Conservation (phyloP, 192 early-diverging fungal species). For the Jimgerdemannia flammicorona region DNA sequence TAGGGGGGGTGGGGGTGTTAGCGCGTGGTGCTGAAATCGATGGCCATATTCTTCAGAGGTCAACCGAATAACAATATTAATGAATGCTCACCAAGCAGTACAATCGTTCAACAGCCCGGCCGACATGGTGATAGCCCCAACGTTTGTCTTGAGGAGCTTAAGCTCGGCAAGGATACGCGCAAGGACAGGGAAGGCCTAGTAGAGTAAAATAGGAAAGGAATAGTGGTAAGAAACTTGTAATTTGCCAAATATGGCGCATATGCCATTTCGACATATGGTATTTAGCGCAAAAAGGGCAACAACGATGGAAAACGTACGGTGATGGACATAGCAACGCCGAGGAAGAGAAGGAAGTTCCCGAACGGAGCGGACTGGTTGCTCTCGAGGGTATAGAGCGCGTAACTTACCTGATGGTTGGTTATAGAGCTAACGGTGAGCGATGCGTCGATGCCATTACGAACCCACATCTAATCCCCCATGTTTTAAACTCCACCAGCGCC, state of each 20-base stretch:
- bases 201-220: constrained; percentile 5
- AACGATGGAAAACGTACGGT: constrained; percentile 43
- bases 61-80: neutral
- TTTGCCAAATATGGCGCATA: neutral
- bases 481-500: neutral
- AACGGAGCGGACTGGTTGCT: constrained; percentile 46
- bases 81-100: constrained; percentile 67
- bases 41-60: neutral
- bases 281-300: neutral
- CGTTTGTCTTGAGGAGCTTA: constrained; percentile 74
- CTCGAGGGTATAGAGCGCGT: constrained; percentile 60
- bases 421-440: neutral
- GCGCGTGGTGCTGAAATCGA: neutral
- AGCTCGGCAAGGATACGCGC: constrained; percentile 91
- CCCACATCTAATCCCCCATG: neutral
- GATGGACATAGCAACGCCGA: constrained; percentile 88
- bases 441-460: neutral
- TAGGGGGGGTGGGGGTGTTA: constrained; percentile 2
- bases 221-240: neutral
- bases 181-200: constrained; percentile 86
- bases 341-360: constrained; percentile 76
- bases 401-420: constrained; percentile 26
- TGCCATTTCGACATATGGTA: neutral
- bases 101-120: constrained; percentile 87
- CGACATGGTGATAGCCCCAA: constrained; percentile 82